Evolutionary conservation across 2,329 filamentous ascomycete genomes (phyloP).

Genomic region (Ascosphaera aggregata): DNA sequence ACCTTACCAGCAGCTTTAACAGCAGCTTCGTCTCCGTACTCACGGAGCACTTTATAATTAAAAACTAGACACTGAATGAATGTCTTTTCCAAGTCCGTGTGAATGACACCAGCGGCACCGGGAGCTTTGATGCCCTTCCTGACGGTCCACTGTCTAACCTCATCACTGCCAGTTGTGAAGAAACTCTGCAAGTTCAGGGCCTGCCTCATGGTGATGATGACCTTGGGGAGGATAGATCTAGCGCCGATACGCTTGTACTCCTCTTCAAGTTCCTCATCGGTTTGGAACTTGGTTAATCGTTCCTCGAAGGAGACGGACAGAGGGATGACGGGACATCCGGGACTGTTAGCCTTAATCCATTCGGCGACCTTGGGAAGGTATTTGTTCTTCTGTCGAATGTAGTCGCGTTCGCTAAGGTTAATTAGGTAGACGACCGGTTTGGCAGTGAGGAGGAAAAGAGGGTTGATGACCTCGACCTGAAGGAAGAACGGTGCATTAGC

Average conservation of each 20-base stretch:
- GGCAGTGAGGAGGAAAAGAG: constrained; percentile 78
- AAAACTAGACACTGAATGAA: constrained; percentile 95
- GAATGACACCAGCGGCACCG: constrained; percentile 90
- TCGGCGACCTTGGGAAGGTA: constrained; percentile 78
- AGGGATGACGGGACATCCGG: constrained; percentile 75
- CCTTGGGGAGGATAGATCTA: constrained; percentile 77
- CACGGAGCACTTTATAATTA: constrained; percentile 62
- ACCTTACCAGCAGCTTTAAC: constrained; percentile 91
- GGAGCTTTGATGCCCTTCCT: constrained; percentile 93
- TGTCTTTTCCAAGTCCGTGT: constrained; percentile 97
- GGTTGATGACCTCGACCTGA: constrained; percentile 94
- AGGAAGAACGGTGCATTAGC: neutral
- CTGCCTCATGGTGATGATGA: constrained; percentile 83
- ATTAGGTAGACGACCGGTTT: constrained; percentile 95
- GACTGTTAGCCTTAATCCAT: constrained; percentile 82
- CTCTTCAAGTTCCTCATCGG: constrained; percentile 51
- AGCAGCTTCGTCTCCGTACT: constrained; percentile 66
- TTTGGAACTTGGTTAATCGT: constrained; percentile 58
- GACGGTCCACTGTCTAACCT: constrained; percentile 97
- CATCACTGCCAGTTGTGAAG: constrained; percentile 89
- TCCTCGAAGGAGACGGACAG: constrained; percentile 88
- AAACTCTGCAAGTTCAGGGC: constrained; percentile 76
- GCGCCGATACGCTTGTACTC: constrained; percentile 77
- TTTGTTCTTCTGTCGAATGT: constrained; percentile 99
- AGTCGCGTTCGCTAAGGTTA: constrained; percentile 93